These are phyloP conservation scores for Phlyctochytrium arcticum DNA, from an alignment of 192 early-diverging fungal species.

Conservation along the genomic window DNA sequence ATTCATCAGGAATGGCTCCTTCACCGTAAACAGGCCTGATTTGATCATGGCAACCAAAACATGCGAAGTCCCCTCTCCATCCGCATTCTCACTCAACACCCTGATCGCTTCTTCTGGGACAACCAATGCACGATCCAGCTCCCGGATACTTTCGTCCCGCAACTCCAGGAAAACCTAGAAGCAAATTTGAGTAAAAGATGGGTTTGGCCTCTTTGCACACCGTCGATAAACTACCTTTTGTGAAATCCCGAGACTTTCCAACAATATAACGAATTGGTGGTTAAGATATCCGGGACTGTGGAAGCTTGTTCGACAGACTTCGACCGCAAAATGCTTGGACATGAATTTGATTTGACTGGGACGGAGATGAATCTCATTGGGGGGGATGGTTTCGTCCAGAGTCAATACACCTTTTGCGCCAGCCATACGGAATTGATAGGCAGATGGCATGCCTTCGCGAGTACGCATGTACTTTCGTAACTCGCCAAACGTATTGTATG, in stretches of 20 bases:
- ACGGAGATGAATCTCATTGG: conserved; percentile 47
- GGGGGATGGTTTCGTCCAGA: conserved; percentile 10
- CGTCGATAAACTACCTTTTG: conserved; percentile 9
- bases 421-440: conserved; percentile 70
- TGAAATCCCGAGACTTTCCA: conserved; percentile 22
- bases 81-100: conserved; percentile 16
- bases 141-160: conserved; percentile 5
- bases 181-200: background rate
- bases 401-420: conserved; percentile 42
- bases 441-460: conserved; percentile 37
- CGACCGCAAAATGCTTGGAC: conserved; percentile 49
- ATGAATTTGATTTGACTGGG: conserved; percentile 58
- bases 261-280: conserved; percentile 22
- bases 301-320: conserved; percentile 55
- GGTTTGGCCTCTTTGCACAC: background rate
- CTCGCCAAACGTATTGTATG: conserved; percentile 22
- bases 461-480: conserved; percentile 17
- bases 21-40: conserved; percentile 26
- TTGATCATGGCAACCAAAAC: conserved; percentile 18
- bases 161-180: conserved; percentile 20
- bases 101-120: conserved; percentile 11
- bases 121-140: conserved; percentile 3
- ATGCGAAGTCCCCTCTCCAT: conserved; percentile 10
- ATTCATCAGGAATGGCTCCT: conserved; percentile 33
- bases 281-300: conserved; percentile 32